Percentiles rank a stretch among this genome's conserved stretches.
phyloP scores from a whole-genome alignment of 208 protist species.

The Trypanosoma caninum region DNA sequence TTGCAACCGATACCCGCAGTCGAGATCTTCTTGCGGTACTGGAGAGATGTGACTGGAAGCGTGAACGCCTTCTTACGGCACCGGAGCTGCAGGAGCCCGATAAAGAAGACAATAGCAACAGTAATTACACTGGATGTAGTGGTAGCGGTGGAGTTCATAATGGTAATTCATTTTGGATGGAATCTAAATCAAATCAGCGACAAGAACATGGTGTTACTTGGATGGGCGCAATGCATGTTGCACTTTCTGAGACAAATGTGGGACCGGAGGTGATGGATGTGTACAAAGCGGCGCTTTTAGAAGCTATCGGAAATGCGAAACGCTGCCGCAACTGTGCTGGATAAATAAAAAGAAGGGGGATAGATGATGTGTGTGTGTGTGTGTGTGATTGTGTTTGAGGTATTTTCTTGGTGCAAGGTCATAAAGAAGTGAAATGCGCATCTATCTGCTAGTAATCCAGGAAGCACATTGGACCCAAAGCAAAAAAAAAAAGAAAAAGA shows the following conservation, averaged over 20 bases:
- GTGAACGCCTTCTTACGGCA: slow-evolving; percentile 43
- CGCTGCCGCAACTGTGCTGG: slow-evolving; percentile 17
- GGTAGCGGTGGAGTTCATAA: background rate
- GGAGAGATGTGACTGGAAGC: slow-evolving; percentile 63
- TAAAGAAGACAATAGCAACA: background rate
- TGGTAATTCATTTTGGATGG: background rate
- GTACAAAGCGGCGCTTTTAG: slow-evolving; percentile 39
- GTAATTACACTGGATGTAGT: slow-evolving; percentile 7
- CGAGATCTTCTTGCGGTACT: slow-evolving; percentile 46
- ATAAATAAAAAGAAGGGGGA: background rate
- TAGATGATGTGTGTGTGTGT: background rate
- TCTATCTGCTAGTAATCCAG: background rate
- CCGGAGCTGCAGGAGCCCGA: slow-evolving; percentile 26
- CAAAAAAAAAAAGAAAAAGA: background rate
- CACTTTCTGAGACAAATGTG: slow-evolving; percentile 65
- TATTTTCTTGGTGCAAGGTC: background rate
- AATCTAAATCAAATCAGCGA: slow-evolving; percentile 7
- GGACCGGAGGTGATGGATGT: slow-evolving; percentile 45
- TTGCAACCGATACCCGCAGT: slow-evolving; percentile 21
- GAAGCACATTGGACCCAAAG: background rate
- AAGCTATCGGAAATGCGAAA: slow-evolving; percentile 31
- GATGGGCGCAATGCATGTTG: slow-evolving; percentile 59
- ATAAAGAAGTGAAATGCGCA: background rate
- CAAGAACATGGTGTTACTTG: slow-evolving; percentile 37
- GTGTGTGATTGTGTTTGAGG: background rate